Conservation (phyloP, 2,329 filamentous ascomycete species). For the Coccinonectria pachysandricola region DNA sequence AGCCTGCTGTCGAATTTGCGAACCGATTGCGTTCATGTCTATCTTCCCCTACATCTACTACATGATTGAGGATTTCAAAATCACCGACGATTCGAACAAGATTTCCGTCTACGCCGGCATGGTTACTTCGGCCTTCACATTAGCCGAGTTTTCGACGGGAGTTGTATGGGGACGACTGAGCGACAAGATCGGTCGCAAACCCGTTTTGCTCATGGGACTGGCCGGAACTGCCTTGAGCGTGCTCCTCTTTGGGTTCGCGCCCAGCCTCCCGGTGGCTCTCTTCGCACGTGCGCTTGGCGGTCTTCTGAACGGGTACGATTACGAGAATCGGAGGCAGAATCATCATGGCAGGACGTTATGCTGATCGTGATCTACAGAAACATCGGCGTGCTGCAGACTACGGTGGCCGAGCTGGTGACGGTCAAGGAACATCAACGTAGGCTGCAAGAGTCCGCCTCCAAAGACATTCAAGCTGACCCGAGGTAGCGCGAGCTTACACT, state of each 20-base stretch:
- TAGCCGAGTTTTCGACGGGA: slow-evolving; percentile 88
- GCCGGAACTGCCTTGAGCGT: slow-evolving; percentile 88
- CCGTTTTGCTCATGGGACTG: slow-evolving; percentile 80
- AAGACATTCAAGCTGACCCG: slow-evolving; percentile 15
- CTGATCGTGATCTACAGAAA: no score
- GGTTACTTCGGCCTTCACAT: slow-evolving; percentile 92
- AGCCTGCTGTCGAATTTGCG: slow-evolving; percentile 93
- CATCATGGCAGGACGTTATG: no score
- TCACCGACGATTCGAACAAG: slow-evolving; percentile 65
- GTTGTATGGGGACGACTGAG: slow-evolving; percentile 90
- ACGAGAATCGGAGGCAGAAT: no score
- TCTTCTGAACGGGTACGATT: slow-evolving; percentile 73
- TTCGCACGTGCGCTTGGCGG: slow-evolving; percentile 83
- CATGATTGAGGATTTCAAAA: slow-evolving; percentile 88
- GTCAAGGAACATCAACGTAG: slow-evolving; percentile 85
- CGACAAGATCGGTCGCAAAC: slow-evolving; percentile 85
- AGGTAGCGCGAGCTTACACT: slow-evolving; percentile 74
- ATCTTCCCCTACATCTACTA: slow-evolving; percentile 98
- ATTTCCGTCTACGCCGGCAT: slow-evolving; percentile 91
- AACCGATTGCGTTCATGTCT: slow-evolving; percentile 98
- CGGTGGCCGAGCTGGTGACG: slow-evolving; percentile 86
- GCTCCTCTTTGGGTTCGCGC: slow-evolving; percentile 82
- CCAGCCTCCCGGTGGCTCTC: slow-evolving; percentile 70
- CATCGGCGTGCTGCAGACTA: slow-evolving; percentile 90
- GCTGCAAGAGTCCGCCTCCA: slow-evolving; percentile 21